A percentile compares a stretch with the other conserved stretches of the same genome.
Conservation (phyloP, 192 early-diverging fungal genomes). For the Mortierella alpina region DNA sequence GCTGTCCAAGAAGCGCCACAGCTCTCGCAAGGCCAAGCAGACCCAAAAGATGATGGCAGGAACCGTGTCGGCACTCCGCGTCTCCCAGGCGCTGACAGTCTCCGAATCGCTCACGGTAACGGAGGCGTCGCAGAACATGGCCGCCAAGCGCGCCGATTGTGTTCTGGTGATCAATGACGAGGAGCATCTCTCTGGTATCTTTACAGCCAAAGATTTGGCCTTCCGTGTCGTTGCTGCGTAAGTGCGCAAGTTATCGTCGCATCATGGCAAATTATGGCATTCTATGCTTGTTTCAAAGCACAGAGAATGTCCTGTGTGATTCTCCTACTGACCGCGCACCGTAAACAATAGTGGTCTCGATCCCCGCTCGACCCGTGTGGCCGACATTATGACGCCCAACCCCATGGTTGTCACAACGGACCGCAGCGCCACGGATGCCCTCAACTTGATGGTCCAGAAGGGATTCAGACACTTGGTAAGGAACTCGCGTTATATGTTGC, state of each 20-base stretch:
- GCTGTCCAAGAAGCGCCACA: slow-evolving; percentile 69
- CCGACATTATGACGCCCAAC: slow-evolving; percentile 91
- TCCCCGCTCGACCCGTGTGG: slow-evolving; percentile 75
- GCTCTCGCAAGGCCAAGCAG: slow-evolving; percentile 49
- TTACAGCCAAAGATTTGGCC: slow-evolving; percentile 98
- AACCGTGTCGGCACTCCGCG: slow-evolving; percentile 91
- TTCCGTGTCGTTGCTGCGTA: slow-evolving; percentile 88
- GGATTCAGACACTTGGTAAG: slow-evolving; percentile 85
- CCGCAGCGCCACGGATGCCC: slow-evolving; percentile 81
- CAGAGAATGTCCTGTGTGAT: not conserved
- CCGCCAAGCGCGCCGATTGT: slow-evolving; percentile 95
- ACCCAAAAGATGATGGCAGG: slow-evolving; percentile 66
- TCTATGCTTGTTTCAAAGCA: not conserved
- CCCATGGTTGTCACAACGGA: slow-evolving; percentile 90
- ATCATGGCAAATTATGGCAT: not conserved
- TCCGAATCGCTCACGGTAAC: slow-evolving; percentile 79
- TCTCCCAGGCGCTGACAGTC: slow-evolving; percentile 88
- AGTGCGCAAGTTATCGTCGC: not conserved
- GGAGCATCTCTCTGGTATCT: slow-evolving; percentile 92
- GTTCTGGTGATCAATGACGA: slow-evolving; percentile 95
- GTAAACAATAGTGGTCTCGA: slow-evolving; percentile 57
- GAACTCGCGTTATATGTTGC: not conserved
- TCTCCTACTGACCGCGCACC: not conserved
- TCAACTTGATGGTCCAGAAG: slow-evolving; percentile 84
- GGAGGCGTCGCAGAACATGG: slow-evolving; percentile 94